Evolutionary conservation across 1,284 basidiomycete species (phyloP).

Genomic region (Phaffia rhodozyma): DNA sequence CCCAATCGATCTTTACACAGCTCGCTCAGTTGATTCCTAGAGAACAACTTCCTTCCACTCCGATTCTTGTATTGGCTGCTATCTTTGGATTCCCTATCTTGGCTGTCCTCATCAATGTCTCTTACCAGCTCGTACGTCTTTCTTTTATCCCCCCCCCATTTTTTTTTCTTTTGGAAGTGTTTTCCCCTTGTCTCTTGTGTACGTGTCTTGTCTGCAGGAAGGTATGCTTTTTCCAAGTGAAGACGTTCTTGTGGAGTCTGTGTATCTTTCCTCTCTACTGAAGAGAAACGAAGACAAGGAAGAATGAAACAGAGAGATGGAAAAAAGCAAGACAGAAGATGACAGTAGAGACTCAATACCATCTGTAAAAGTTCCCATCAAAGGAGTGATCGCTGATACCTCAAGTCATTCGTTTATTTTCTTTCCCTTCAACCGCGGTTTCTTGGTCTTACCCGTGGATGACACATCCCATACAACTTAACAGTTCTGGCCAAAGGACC

Average conservation of each 20-base stretch:
- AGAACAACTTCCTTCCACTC: conserved; percentile 11
- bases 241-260: no score
- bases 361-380: no score
- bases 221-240: background rate
- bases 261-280: no score
- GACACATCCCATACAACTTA: background rate
- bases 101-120: conserved; percentile 47
- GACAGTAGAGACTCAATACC: no score
- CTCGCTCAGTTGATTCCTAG: conserved; percentile 16
- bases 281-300: no score
- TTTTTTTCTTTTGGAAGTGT: background rate
- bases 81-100: conserved; percentile 28
- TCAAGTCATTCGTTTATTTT: background rate
- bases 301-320: no score
- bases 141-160: conserved; percentile 3
- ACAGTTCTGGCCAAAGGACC: conserved; percentile 47
- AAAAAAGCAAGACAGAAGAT: no score
- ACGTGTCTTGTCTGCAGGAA: background rate
- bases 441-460: background rate
- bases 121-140: conserved; percentile 47
- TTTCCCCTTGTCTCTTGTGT: background rate
- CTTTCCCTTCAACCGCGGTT: background rate
- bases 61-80: conserved; percentile 17
- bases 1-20: background rate
- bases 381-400: no score